Evolutionary conservation across 139 green algal species (phyloP).

Genomic region (Chlamydomonas asymmetrica): DNA sequence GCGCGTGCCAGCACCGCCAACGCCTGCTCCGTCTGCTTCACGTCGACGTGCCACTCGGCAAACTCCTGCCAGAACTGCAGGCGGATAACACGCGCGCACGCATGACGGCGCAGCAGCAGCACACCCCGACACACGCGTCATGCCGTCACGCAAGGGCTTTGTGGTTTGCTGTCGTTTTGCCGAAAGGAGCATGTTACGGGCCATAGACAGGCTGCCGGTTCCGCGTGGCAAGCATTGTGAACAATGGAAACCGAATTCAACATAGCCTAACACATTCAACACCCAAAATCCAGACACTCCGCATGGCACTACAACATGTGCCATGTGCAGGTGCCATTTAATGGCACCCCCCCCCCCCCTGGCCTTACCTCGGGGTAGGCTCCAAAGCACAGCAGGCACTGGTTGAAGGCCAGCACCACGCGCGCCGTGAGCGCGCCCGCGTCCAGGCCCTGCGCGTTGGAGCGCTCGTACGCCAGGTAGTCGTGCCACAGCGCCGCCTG

Average conservation of each 20-base stretch:
- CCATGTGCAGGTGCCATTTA: no score
- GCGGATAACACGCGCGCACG: not conserved
- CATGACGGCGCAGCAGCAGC: not conserved
- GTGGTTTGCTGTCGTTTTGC: no score
- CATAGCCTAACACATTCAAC: no score
- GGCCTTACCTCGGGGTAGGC: slow-evolving; percentile 74
- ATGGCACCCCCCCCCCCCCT: not conserved
- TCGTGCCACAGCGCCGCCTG: slow-evolving; percentile 66
- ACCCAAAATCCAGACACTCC: not conserved
- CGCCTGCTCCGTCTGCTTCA: not conserved
- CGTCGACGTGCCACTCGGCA: slow-evolving; percentile 40
- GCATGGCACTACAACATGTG: no score
- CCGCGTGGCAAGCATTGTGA: no score
- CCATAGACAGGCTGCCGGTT: no score
- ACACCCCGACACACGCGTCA: not conserved
- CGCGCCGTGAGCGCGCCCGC: slow-evolving; percentile 35
- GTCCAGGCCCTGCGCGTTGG: slow-evolving; percentile 73
- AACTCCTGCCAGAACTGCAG: slow-evolving; percentile 57
- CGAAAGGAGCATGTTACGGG: no score
- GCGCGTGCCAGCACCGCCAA: slow-evolving; percentile 4
- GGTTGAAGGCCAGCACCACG: slow-evolving; percentile 81
- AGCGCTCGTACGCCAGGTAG: slow-evolving; percentile 77
- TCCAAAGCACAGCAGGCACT: slow-evolving; percentile 75
- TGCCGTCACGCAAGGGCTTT: no score
- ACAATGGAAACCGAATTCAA: no score